Base-by-base conservation (phyloP, 768 basidiomycete species). In the Phylloporus sp. region DNA sequence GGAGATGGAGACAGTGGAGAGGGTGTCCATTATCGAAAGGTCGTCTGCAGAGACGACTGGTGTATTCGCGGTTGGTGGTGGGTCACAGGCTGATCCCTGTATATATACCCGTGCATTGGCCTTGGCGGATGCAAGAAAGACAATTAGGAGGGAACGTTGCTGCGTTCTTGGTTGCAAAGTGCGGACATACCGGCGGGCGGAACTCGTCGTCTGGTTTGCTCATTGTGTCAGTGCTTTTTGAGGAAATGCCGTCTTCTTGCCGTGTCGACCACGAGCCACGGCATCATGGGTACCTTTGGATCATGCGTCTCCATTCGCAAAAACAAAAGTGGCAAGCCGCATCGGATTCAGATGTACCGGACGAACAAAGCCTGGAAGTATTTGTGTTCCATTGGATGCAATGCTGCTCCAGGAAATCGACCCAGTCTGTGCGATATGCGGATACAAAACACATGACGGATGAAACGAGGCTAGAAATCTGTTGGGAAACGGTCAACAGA, bases 11-110 rank as follows among this genome's bases (percentile, higher is more conserved):
- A 56, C 31, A 27, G 31, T 13, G 45, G 24, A 36, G 41, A 60
- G 55, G 4, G 35, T 16, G 51, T 66, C 65, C 65, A 66, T 66
- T 27, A 46, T 31, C 35, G 49, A 49, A 42, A 42, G 20, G 36
- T 55, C 20, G 45, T 42, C 38, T 22, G 22, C 26, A 43, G 45
- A 53, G 55, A 49, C 50, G 52, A 45, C 40, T 39, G 54, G 41
- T 22, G 38, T 31, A 15, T 40, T 54, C 13, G 42, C 28, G 48
- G 35, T 18, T 53, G 24, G 24, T 45, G 38, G 46, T 24, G 24
- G 52, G 35, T 47, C 44, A 16, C 28, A 31, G 3, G 27, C 18
- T 24, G 36, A 22, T 23, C 24, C 28, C 11, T 50, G 39, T 63
- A 56, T 66, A 56, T 62, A 59, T 60, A 56, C 48, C 26, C 32